Evolutionary conservation across 2,329 filamentous ascomycete genomes (phyloP).

Genomic region (Hypoxylon sp.): DNA sequence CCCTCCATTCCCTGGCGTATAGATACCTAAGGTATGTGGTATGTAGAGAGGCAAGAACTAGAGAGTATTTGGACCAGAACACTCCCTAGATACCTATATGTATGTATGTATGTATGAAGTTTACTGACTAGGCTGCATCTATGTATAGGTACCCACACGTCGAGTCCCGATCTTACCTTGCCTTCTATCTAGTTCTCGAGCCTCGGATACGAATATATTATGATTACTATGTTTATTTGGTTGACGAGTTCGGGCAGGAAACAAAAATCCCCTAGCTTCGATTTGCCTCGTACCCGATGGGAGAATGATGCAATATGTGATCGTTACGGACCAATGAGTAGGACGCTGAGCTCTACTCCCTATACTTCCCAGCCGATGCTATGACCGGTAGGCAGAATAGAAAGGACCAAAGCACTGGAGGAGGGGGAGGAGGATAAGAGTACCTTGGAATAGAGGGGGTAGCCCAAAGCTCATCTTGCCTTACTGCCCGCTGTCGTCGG

Average conservation of each 20-base stretch:
- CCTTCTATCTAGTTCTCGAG: background rate
- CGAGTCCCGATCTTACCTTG: background rate
- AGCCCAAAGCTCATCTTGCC: background rate
- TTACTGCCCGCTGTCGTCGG: conserved; percentile 5
- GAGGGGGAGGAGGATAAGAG: background rate
- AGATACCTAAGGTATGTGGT: background rate
- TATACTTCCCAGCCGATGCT: background rate
- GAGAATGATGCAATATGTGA: background rate
- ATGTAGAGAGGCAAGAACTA: background rate
- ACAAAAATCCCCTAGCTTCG: background rate
- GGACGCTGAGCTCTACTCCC: background rate
- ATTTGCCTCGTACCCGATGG: background rate
- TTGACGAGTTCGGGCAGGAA: background rate
- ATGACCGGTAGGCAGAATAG: background rate
- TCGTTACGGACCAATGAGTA: background rate
- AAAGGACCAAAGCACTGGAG: background rate
- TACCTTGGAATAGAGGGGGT: background rate
- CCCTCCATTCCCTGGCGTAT: background rate
- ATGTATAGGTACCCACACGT: no score
- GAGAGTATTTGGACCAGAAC: background rate
- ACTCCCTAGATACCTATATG: background rate
- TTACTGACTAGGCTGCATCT: background rate
- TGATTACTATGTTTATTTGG: background rate
- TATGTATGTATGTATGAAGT: no score
- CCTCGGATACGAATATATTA: background rate